A percentile compares a stretch with the other conserved stretches of the same genome.
These are phyloP conservation scores for Ceratopteris richardii DNA, from an alignment of 75 land plant species.

Conservation along the genomic window DNA sequence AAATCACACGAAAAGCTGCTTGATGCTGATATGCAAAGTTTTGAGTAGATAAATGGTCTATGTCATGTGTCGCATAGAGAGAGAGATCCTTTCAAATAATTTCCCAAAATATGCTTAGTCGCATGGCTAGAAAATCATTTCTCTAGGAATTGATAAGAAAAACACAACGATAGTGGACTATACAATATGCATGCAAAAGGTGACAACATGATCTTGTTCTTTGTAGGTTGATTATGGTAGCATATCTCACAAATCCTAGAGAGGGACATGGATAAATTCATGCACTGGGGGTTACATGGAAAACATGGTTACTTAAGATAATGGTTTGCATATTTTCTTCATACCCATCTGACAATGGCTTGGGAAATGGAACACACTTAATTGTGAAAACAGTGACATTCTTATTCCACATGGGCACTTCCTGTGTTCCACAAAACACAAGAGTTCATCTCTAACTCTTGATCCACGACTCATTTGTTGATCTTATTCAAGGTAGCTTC, in stretches of 20 bases:
- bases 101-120: too few relatives aligned
- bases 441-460: neutral
- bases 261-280: conserved; percentile 36
- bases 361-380: conserved; percentile 34
- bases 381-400: conserved; percentile 45
- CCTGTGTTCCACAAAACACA: too few relatives aligned
- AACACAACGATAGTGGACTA: too few relatives aligned
- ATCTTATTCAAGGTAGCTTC: conserved; percentile 36
- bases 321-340: conserved; percentile 67
- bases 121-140: too few relatives aligned
- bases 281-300: conserved; percentile 46
- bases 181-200: too few relatives aligned
- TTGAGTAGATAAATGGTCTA: too few relatives aligned
- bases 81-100: too few relatives aligned
- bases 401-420: conserved; percentile 30
- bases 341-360: conserved; percentile 75
- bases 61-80: too few relatives aligned
- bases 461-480: conserved; percentile 16
- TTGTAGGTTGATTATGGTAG: conserved; percentile 53
- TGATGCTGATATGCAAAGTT: too few relatives aligned
- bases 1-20: too few relatives aligned
- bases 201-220: conserved; percentile 72
- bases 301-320: conserved; percentile 55
- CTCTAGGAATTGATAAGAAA: too few relatives aligned
- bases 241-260: conserved; percentile 49